phyloP scores from a whole-genome alignment of 2,329 filamentous ascomycete genomes.

The Colletotrichum caudatum region DNA sequence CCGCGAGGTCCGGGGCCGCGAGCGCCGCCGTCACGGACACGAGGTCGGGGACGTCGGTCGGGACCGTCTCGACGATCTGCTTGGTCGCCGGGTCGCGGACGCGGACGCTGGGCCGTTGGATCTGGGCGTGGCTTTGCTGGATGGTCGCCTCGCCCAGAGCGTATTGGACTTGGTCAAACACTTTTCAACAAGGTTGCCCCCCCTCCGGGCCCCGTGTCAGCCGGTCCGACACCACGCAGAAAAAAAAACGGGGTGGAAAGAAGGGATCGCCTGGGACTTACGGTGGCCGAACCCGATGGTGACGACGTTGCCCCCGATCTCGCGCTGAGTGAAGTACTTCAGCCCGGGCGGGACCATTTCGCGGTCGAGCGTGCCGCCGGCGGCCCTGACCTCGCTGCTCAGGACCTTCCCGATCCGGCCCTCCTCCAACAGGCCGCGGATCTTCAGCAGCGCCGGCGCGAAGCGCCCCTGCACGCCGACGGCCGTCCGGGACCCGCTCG shows the following conservation, averaged over 20 bases:
- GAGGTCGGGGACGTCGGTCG: conserved; percentile 46
- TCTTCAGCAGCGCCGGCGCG: conserved; percentile 56
- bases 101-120: conserved; percentile 42
- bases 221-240: fast-evolving
- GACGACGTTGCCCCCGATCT: conserved; percentile 59
- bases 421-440: conserved; percentile 58
- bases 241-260: too few relatives aligned
- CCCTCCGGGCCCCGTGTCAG: neutral
- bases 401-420: conserved; percentile 65
- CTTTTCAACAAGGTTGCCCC: neutral
- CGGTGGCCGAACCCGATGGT: conserved; percentile 58
- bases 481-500: conserved; percentile 48
- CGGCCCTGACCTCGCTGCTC: conserved; percentile 59
- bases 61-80: conserved; percentile 19
- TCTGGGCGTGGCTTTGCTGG: conserved; percentile 49
- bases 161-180: conserved; percentile 27
- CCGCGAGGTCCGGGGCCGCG: conserved; percentile 42
- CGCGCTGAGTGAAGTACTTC: conserved; percentile 62
- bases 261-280: neutral
- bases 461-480: conserved; percentile 65
- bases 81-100: conserved; percentile 15
- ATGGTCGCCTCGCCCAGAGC: conserved; percentile 23
- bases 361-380: conserved; percentile 50
- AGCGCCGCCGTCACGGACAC: conserved; percentile 54
- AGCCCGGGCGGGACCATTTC: conserved; percentile 51